A percentile compares a stretch with the other conserved stretches of the same genome.
phyloP scores from a whole-genome alignment of 2,329 filamentous ascomycete genomes.

The Aureobasidium subglaciale region DNA sequence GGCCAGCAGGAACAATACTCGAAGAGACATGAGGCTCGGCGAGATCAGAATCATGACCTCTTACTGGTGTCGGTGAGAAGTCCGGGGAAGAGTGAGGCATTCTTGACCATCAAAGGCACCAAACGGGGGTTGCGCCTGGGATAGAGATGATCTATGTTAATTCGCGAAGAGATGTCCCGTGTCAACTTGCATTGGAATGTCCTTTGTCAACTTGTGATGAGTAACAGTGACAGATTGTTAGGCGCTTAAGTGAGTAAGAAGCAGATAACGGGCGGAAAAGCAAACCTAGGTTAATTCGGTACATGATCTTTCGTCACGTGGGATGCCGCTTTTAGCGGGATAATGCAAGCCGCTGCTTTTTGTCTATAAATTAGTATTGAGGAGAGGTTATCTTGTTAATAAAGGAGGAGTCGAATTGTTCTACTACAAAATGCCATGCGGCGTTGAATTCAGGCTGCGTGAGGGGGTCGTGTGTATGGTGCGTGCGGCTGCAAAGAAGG shows the following conservation, averaged over 20 bases:
- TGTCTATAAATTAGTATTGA: not conserved
- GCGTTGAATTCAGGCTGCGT: not conserved
- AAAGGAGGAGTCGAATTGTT: not conserved
- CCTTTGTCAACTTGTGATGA: too few species aligned
- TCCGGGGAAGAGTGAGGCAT: not conserved
- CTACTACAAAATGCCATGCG: not conserved
- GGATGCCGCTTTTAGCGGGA: not conserved
- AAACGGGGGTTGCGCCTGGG: too few species aligned
- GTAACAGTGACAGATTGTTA: not conserved
- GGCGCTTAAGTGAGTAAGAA: not conserved
- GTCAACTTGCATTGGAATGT: too few species aligned
- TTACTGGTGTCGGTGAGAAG: not conserved
- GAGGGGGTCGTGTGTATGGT: not conserved
- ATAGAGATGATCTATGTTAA: too few species aligned
- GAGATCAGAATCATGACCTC: not conserved
- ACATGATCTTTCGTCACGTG: not conserved
- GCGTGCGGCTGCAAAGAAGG: not conserved
- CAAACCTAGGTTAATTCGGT: slow-evolving; percentile 2
- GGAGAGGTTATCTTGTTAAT: not conserved
- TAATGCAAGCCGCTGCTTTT: not conserved
- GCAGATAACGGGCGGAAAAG: not conserved
- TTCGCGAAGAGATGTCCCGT: too few species aligned
- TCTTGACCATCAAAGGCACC: not conserved
- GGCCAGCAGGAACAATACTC: not conserved
- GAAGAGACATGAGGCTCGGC: not conserved